phyloP scores from a whole-genome alignment of 306 rosid species.

The Canavalia gladiata region DNA sequence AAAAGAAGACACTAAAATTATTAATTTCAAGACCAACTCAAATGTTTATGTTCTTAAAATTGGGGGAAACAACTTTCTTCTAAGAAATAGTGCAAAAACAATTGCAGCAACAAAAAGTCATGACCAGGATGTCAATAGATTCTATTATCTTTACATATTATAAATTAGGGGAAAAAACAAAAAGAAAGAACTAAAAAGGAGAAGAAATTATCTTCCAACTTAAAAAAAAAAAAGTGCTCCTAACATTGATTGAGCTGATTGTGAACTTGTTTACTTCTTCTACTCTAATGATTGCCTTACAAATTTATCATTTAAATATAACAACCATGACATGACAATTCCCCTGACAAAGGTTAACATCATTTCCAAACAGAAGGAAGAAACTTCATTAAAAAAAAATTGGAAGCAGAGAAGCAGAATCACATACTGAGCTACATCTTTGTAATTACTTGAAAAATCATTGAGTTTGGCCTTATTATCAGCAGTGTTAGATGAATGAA shows the following conservation, averaged over 20 bases:
- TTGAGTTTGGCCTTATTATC: slow-evolving; percentile 81
- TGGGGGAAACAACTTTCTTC: background rate
- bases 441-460: slow-evolving; percentile 43
- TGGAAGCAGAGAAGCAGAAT: slow-evolving; percentile 31
- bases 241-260: background rate
- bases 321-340: background rate
- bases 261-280: background rate
- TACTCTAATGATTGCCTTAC: background rate
- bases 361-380: slow-evolving; percentile 2
- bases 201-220: no score
- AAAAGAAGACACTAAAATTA: slow-evolving; percentile 9
- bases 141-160: background rate
- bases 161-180: background rate
- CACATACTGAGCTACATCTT: slow-evolving; percentile 58
- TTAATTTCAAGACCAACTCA: slow-evolving; percentile 32
- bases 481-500: slow-evolving; percentile 86
- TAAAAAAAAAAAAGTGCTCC: background rate
- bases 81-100: background rate
- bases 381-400: background rate
- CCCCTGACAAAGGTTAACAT: background rate
- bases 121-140: background rate
- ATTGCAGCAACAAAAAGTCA: background rate
- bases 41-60: slow-evolving; percentile 8
- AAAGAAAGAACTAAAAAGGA: background rate
- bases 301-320: background rate